Evolutionary conservation across 768 basidiomycete species (phyloP).

Genomic region (Amanita thiersii): DNA sequence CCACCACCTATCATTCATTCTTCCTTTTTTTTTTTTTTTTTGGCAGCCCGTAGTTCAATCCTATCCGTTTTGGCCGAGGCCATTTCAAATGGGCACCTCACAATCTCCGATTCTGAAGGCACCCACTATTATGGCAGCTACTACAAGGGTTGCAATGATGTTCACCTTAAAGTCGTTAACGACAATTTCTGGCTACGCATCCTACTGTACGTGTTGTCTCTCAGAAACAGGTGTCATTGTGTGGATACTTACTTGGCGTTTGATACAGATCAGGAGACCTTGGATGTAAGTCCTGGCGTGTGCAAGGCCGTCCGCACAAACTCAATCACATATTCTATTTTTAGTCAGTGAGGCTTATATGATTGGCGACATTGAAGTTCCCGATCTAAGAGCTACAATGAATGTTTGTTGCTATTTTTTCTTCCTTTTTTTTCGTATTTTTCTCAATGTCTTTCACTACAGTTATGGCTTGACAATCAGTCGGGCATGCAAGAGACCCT

Average conservation of each 20-base stretch:
- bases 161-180: conserved; percentile 47
- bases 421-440: conserved; percentile 1
- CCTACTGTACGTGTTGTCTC: conserved; percentile 39
- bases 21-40: conserved; percentile 3
- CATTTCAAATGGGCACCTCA: conserved; percentile 51
- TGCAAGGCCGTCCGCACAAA: conserved; percentile 8
- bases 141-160: conserved; percentile 53
- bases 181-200: conserved; percentile 65
- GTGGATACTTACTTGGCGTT: conserved; percentile 13
- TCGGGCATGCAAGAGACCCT: conserved; percentile 48
- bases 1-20: conserved; percentile 7
- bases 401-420: conserved; percentile 34
- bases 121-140: conserved; percentile 50
- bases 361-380: conserved; percentile 61
- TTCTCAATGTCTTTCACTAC: conserved; percentile 11
- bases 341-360: conserved; percentile 70
- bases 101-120: conserved; percentile 54
- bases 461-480: conserved; percentile 67
- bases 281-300: conserved; percentile 41
- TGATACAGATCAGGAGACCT: conserved; percentile 47
- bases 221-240: conserved; percentile 9
- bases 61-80: conserved; percentile 50
- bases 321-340: background rate
- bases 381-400: conserved; percentile 52
- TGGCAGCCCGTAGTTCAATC: conserved; percentile 51